Conservation (phyloP, 768 basidiomycete genomes). For the Lentinula aciculospora region DNA sequence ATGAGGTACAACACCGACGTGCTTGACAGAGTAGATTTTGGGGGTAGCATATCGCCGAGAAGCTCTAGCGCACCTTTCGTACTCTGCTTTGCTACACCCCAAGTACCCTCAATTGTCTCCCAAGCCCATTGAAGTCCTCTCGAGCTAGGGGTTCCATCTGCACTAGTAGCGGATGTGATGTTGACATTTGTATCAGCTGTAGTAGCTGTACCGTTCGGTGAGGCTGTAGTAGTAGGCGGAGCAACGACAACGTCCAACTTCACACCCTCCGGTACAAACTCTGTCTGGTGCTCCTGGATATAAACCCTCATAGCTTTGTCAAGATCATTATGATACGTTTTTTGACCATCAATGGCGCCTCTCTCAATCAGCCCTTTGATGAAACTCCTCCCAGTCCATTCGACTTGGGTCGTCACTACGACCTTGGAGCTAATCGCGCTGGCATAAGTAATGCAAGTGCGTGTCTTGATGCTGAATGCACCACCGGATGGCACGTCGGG, state of each 20-base stretch:
- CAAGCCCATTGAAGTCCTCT: conserved; percentile 81
- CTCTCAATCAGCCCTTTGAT: conserved; percentile 96
- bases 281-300: conserved; percentile 82
- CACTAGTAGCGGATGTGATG: conserved; percentile 12
- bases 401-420: conserved; percentile 84
- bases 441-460: conserved; percentile 95
- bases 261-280: conserved; percentile 83
- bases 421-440: conserved; percentile 71
- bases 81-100: conserved; percentile 64
- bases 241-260: conserved; percentile 52
- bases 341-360: conserved; percentile 89
- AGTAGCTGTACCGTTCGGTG: conserved; percentile 24
- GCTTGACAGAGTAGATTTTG: conserved; percentile 66
- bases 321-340: conserved; percentile 75
- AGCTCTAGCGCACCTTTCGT: conserved; percentile 72
- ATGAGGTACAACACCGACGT: conserved; percentile 70
- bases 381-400: conserved; percentile 96
- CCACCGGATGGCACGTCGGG: conserved; percentile 95
- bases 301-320: conserved; percentile 83
- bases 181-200: conserved; percentile 10
- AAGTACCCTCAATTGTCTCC: conserved; percentile 79
- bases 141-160: conserved; percentile 46
- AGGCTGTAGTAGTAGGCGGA: conserved; percentile 36
- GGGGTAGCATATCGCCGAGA: conserved; percentile 54
- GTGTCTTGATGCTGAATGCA: conserved; percentile 90